Evolutionary conservation across 2,329 filamentous ascomycete species (phyloP), one percentile per base, ranked within the genome.

Genomic region (Pezizomycotina sp.): DNA sequence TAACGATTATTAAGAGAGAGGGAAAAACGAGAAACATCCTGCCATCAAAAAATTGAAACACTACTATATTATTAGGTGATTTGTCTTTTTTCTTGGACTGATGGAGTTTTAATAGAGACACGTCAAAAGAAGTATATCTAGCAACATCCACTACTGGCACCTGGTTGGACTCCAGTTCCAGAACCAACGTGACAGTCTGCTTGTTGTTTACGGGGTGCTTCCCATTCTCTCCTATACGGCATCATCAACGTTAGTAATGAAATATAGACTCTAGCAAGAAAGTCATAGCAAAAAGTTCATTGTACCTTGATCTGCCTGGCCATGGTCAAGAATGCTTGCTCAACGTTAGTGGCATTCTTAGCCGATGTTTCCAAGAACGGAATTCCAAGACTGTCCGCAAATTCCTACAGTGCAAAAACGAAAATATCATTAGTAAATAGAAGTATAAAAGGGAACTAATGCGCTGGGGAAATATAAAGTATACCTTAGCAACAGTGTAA

Each of bases 281-380:
- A 25, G 18, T 21, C 14, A 29, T 6, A 15, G n/a, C 4, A 14
- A n/a, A n/a, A n/a, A n/a, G n/a, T n/a, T n/a, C n/a, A n/a, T n/a
- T n/a, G 29, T 37, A 50, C 50, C 48, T 98, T 98, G 67, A 98
- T 98, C 64, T 98, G 89, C 61, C 89, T 78, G 53, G 89, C 89
- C 89, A 98, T 98, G 60, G 89, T 98, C 65, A 98, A 65, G 77
- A 98, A 98, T 56, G 89, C 86, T 65, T 98, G 89, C 67, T 98
- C 89, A 60, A 98, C 89, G 61, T 98, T 98, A 65, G 80, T 92
- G 50, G 89, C 86, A 64, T 92, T 95, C 79, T 98, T 98, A 57
- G 89, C 89, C 26, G 89, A 98, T 12, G 89, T 98, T 72, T 98
- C 89, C 58, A 98, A 79, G 77, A 98, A 98, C 30, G 89, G 89